These are phyloP conservation scores for Xylaria intraflava DNA, from an alignment of 495 filamentous ascomycete genomes.

Conservation along the genomic window DNA sequence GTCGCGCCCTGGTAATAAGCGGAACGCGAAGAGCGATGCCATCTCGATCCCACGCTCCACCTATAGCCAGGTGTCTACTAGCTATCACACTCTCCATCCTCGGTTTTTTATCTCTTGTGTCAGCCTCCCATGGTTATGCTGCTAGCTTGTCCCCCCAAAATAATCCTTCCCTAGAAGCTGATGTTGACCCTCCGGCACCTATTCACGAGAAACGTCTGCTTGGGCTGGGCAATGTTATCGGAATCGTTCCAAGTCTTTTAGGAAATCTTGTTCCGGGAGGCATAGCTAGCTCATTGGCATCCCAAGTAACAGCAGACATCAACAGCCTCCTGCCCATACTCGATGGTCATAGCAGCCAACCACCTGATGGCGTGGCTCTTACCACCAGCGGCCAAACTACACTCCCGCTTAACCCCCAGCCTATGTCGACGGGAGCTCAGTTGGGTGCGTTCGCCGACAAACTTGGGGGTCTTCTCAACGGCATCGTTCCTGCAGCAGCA, in stretches of 20 bases:
- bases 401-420: slow-evolving; percentile 2
- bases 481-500: background rate
- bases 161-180: background rate
- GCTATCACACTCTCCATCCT: slow-evolving; percentile 4
- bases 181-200: background rate
- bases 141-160: background rate
- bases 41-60: slow-evolving; percentile 8
- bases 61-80: slow-evolving; percentile 14
- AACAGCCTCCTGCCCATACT: background rate
- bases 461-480: slow-evolving; percentile 7
- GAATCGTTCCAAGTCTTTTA: slow-evolving; percentile 2
- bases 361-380: slow-evolving; percentile 10
- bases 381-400: slow-evolving; percentile 5
- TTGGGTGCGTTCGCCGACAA: slow-evolving; percentile 3
- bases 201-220: slow-evolving; percentile 6
- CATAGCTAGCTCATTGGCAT: slow-evolving; percentile 3
- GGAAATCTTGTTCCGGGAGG: slow-evolving; percentile 3
- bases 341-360: slow-evolving; percentile 1
- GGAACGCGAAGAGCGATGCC: slow-evolving; percentile 6
- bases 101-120: slow-evolving; percentile 8
- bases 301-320: slow-evolving; percentile 8
- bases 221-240: slow-evolving; percentile 2
- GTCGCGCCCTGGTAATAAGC: background rate
- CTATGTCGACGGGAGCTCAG: slow-evolving; percentile 7
- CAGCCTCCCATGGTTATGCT: background rate